A percentile compares a stretch with the other conserved stretches of the same genome.
These are phyloP conservation scores for Boletus eberwhitei DNA, from an alignment of 768 basidiomycete genomes.

Conservation along the genomic window DNA sequence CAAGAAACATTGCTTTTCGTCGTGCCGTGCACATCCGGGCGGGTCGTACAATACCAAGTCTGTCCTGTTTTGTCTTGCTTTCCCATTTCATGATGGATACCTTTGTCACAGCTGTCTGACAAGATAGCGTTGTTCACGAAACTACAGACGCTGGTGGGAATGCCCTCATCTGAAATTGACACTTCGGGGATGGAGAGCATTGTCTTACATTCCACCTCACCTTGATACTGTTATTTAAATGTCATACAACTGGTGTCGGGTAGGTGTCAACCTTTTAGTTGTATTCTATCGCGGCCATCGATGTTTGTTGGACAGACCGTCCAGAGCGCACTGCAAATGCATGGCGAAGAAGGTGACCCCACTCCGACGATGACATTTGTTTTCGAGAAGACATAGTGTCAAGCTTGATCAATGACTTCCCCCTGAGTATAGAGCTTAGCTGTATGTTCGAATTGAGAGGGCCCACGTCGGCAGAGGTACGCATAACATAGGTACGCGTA, in stretches of 20 bases:
- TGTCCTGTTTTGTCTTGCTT: conserved; percentile 11
- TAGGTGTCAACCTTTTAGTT: background rate
- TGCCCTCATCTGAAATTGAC: conserved; percentile 11
- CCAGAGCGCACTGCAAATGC: background rate
- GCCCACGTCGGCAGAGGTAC: too few species aligned
- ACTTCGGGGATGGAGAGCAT: conserved; percentile 8
- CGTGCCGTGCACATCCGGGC: conserved; percentile 73
- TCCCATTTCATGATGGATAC: background rate
- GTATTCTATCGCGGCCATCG: background rate
- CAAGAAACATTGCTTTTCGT: conserved; percentile 71
- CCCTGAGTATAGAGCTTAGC: background rate
- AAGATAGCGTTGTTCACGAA: conserved; percentile 43
- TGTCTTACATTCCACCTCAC: background rate
- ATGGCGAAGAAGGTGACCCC: background rate
- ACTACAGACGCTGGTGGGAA: conserved; percentile 30
- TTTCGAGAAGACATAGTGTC: background rate
- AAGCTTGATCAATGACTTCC: background rate
- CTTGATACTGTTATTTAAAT: background rate
- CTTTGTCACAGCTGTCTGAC: conserved; percentile 36
- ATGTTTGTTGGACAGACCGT: background rate
- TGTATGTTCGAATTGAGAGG: too few species aligned
- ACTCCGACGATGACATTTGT: background rate
- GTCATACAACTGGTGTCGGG: background rate
- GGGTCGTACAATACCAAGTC: conserved; percentile 71
- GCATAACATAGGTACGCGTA: background rate